Evolutionary conservation across 140 eudicot genomes (phyloP), one percentile per base, ranked within the genome.

Genomic region (Artemisia princeps): DNA sequence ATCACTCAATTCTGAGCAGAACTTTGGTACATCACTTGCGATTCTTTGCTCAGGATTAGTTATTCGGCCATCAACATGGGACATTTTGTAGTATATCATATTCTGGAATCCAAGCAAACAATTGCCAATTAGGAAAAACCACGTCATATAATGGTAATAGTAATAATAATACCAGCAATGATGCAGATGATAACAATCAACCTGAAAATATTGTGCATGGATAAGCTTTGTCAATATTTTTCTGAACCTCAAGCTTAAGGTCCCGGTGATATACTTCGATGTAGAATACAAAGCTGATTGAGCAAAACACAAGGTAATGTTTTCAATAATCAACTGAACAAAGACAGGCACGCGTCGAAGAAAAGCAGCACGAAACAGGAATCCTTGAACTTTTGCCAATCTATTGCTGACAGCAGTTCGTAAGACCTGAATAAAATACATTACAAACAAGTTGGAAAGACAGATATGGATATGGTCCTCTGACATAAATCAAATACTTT

Each of bases 331-430:
- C 78, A 92, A 78, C 61, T 94, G 96, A 59, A 92, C 77, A 77
- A 92, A 92, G 17, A 76, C 60, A 0, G 99, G 99, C 42, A 92
- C 99, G 10, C 99, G 99, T 20, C 99, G 87, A 62, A 92, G 99
- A 80, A 92, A 92, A 69, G 99, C 99, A 65, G 96, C 82, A 58
- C 99, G 99, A 69, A 92, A 92, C 51, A 92, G 82, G 75, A 88
- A 88, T 62, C 99, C 99, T 75, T 92, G 99, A 57, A 92, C 99
- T 86, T 84, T 92, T 46, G 99, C 99, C 77, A 92, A 80, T 77
- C 99, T 83, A 72, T 92, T 92, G 95, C 99, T 92, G 60, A 88
- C 87, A 72, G 95, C 95, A 74, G 96, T 92, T 66, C 99, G 82
- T 72, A 85, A 71, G 44, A 92, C 94, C 99, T 92, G 90, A 76